Percentiles rank a stretch among this genome's conserved stretches.
Evolutionary conservation across 352 stramenopile genomes (phyloP).

Genomic region (Hyaloperonospora brassicae): DNA sequence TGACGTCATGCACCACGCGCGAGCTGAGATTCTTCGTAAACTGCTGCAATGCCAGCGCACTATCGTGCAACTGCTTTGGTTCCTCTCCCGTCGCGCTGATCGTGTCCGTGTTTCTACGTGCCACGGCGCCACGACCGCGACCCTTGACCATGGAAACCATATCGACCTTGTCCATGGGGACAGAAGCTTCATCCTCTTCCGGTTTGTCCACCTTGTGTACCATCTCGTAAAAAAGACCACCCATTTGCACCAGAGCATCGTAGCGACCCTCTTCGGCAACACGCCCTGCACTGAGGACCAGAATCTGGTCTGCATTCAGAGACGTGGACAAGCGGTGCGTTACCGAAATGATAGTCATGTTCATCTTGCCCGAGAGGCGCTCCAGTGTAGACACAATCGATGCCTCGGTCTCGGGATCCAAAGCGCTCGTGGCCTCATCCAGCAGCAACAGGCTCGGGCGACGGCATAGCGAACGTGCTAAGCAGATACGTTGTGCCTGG

Average conservation of each 20-base stretch:
- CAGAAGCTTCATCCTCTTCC: conserved; percentile 37
- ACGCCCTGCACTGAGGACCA: conserved; percentile 67
- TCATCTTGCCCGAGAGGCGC: conserved; percentile 72
- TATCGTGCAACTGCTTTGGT: conserved; percentile 43
- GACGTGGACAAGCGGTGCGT: conserved; percentile 82
- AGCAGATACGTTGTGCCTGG: conserved; percentile 80
- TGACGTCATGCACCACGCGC: conserved; percentile 52
- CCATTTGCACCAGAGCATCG: conserved; percentile 56
- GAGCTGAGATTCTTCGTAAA: conserved; percentile 78
- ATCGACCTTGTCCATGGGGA: conserved; percentile 16
- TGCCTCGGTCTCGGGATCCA: conserved; percentile 81
- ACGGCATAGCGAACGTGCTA: conserved; percentile 73
- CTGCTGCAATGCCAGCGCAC: conserved; percentile 66
- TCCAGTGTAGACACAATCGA: conserved; percentile 80
- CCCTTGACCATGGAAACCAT: conserved; percentile 30
- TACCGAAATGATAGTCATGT: conserved; percentile 87
- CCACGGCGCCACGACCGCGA: conserved; percentile 16
- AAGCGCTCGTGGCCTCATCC: conserved; percentile 80
- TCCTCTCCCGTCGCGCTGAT: conserved; percentile 39
- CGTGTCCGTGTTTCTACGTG: conserved; percentile 38
- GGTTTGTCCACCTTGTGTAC: conserved; percentile 62
- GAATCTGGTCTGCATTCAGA: conserved; percentile 71
- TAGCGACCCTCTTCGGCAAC: conserved; percentile 77
- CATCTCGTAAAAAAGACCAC: conserved; percentile 81
- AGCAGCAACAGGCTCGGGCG: conserved; percentile 73